Base-by-base conservation (phyloP, 179 eudicot genomes). In the Spinacia oleracea region DNA sequence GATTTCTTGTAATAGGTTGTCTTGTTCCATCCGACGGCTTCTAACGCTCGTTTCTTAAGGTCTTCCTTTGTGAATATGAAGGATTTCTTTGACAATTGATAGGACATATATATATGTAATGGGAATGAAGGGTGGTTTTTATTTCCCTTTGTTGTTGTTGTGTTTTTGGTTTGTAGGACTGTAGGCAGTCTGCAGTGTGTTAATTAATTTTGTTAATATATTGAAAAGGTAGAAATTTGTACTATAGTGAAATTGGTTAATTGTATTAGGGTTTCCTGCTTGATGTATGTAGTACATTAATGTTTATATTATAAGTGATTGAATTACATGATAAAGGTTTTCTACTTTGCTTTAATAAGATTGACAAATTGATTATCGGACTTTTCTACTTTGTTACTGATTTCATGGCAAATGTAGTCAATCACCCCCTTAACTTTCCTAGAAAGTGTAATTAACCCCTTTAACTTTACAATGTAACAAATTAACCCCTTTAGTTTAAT, bases 41-140 rank as follows among this genome's bases (percentile, higher is more conserved):
- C 85, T 76, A 79, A 79, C 82, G 73, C 46, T 45, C 45, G 42
- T 77, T 69, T 66, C 58, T 15, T 29, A 21, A 53, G 48, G 35
- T 27, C 43, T 76, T 69, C 60, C 63, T 68, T 43, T 80, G 83
- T 83, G 85, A 72, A 83, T 83, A 72, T 65, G 77, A 25, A 72
- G 74, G 74, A 76, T n/a, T 72, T 71, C 76, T 83, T 83, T 69
- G 31, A 72, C 6, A 68, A 77, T 83, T 69, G 31, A 72, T 16
- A 73, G 80, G 53, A 14, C 56, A 43, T 76, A 69, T 76, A 14
- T 45, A 43, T 76, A 69, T 76, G 66, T 72, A 75, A 70, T 80
- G 20, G 67, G 75, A 80, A 72, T 72, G 82, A 83, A 67, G 81
- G 83, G 81, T 77, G 66, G 43, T 50, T 71, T 83, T 83, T 72